Evolutionary conservation across 352 stramenopile genomes (phyloP).

Genomic region (Globisporangium recalcitrans): DNA sequence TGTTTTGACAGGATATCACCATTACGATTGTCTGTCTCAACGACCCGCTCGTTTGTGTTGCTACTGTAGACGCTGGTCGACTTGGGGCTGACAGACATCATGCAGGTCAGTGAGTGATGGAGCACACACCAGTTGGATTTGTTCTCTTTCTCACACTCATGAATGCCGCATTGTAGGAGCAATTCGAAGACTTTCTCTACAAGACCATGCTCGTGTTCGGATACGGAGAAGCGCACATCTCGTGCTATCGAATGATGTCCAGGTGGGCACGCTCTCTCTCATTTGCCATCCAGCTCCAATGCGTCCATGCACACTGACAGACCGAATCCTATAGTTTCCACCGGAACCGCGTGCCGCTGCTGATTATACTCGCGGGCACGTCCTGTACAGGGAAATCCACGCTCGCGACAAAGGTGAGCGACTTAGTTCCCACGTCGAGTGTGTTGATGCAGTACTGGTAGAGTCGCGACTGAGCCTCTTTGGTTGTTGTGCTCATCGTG

Average conservation of each 20-base stretch:
- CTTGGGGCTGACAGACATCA: conserved; percentile 78
- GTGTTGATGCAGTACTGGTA: not conserved
- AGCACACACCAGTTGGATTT: too few relatives aligned
- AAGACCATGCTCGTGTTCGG: conserved; percentile 88
- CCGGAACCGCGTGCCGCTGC: conserved; percentile 71
- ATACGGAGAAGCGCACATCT: conserved; percentile 82
- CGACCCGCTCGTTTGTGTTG: not conserved
- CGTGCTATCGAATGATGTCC: conserved; percentile 86
- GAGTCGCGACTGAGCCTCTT: not conserved
- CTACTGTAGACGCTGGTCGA: conserved; percentile 71
- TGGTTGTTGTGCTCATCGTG: not conserved
- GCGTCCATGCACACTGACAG: not conserved
- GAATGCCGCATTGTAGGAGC: conserved; percentile 33
- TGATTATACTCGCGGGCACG: conserved; percentile 82
- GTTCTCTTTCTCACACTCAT: not conserved
- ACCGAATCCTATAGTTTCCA: conserved; percentile 47
- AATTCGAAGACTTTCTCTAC: conserved; percentile 89
- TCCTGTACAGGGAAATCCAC: conserved; percentile 84
- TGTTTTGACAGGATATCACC: not conserved
- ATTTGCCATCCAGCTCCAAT: not conserved
- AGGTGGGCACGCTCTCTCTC: conserved; percentile 46
- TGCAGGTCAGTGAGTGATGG: too few relatives aligned
- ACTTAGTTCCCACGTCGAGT: not conserved
- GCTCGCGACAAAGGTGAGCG: conserved; percentile 73
- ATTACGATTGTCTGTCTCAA: not conserved